These are phyloP conservation scores for Saccharomycopsis sp. DNA, from an alignment of 805 yeast species.

Conservation along the genomic window DNA sequence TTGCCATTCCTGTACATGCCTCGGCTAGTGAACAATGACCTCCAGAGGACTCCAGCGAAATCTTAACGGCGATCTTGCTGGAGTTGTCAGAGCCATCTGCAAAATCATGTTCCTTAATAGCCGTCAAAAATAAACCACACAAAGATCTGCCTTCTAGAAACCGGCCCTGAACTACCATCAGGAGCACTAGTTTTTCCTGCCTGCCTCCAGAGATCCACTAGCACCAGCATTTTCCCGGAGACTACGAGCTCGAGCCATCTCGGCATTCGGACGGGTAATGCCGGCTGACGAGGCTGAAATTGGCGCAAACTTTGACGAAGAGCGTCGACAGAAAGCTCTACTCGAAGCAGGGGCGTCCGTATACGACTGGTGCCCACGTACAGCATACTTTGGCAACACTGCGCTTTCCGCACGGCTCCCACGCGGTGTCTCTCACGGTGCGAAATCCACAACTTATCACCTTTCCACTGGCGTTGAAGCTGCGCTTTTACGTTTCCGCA, in stretches of 20 bases:
- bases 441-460: not conserved
- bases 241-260: not conserved
- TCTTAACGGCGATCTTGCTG: too few relatives aligned
- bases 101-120: too few relatives aligned
- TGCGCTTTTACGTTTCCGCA: not conserved
- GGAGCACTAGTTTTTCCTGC: too few relatives aligned
- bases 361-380: too few relatives aligned
- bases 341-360: too few relatives aligned
- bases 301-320: not conserved
- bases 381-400: too few relatives aligned
- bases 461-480: not conserved
- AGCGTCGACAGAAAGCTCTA: not conserved
- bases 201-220: too few relatives aligned
- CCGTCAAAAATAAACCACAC: too few relatives aligned
- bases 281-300: not conserved
- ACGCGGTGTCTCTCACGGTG: not conserved
- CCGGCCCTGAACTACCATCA: too few relatives aligned
- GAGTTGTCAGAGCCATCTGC: too few relatives aligned
- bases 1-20: not conserved
- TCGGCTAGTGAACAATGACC: not conserved
- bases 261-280: not conserved
- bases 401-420: not conserved
- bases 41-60: not conserved
- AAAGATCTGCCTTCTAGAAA: too few relatives aligned
- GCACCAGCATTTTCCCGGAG: too few relatives aligned